Evolutionary conservation across 768 basidiomycete species (phyloP), one percentile per base, ranked within the genome.

Genomic region (Cubamyces lactineus): DNA sequence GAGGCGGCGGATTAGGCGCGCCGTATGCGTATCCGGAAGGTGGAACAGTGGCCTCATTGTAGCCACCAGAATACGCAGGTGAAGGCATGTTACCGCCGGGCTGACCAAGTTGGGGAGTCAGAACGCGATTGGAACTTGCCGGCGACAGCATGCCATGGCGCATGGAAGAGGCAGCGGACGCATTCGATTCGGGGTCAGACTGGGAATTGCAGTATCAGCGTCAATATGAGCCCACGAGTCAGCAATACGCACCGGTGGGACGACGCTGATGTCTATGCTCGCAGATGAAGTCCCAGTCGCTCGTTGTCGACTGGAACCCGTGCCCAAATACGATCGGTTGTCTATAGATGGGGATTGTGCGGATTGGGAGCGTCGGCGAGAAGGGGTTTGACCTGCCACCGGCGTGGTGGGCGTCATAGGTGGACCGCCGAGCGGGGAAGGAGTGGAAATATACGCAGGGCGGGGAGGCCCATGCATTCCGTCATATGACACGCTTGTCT

Each of bases 221-320:
- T 51, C 15, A 23, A 34, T 15, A 21, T 8, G 5, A 6, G 6
- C 42, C 28, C n/a, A n/a, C 23, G 21, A n/a, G 24, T 24, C 23
- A 16, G 21, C 21, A 55, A 9, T 8, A 68, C 72, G 47, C 49
- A 73, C 72, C 13, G 72, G 70, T 52, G 70, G 68, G 24, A 66
- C 64, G 15, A 73, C 59, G 5, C 56, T 28, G 41, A 73, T 71
- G 26, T 43, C 48, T 30, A 66, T 61, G 11, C 65, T 63, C 9
- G 57, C 62, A 5, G 64, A 59, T 13, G 62, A 67, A 15, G 40
- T 40, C 59, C 12, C 59, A 57, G 34, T 62, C 45, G 38, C 53
- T 56, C 40, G 47, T 38, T 21, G 57, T 49, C 4, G 50, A 49
- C 49, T 55, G 16, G 56, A 61, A 23, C 56, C 52, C 38, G 57